These are phyloP conservation scores for Sporothrix humicola DNA, from an alignment of 2,329 filamentous ascomycete genomes.

Conservation along the genomic window DNA sequence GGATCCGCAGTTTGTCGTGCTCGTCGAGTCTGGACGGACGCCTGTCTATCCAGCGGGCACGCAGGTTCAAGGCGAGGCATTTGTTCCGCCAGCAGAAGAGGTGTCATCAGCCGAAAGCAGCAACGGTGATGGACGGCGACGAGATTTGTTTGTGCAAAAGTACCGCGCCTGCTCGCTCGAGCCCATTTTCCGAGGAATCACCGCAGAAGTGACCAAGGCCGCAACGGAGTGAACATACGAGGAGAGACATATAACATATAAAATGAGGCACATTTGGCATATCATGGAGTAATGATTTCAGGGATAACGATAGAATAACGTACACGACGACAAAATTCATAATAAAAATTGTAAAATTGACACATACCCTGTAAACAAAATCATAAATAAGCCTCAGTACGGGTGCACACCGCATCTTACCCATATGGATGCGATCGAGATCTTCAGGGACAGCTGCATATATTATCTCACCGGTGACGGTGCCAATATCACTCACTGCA, in stretches of 20 bases:
- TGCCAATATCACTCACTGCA: background rate
- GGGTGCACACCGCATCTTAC: background rate
- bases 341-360: conserved; percentile 12
- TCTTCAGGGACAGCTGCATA: background rate
- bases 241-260: background rate
- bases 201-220: conserved; percentile 54
- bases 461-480: background rate
- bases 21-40: conserved; percentile 75
- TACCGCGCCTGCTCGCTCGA: conserved; percentile 74
- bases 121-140: conserved; percentile 33
- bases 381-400: background rate
- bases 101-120: conserved; percentile 29
- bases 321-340: too few species aligned
- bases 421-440: background rate
- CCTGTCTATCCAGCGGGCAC: conserved; percentile 75
- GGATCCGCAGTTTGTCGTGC: conserved; percentile 85
- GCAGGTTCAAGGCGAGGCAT: conserved; percentile 61
- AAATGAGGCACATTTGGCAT: background rate
- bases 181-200: conserved; percentile 71
- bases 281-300: background rate
- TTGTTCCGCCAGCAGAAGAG: conserved; percentile 43
- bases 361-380: background rate
- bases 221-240: background rate
- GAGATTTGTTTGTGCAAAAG: conserved; percentile 66
- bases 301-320: background rate